Evolutionary conservation across 176 grass and related monocot species (phyloP), one percentile per base, ranked within the genome.

Genomic region (Phyllostachys edulis): DNA sequence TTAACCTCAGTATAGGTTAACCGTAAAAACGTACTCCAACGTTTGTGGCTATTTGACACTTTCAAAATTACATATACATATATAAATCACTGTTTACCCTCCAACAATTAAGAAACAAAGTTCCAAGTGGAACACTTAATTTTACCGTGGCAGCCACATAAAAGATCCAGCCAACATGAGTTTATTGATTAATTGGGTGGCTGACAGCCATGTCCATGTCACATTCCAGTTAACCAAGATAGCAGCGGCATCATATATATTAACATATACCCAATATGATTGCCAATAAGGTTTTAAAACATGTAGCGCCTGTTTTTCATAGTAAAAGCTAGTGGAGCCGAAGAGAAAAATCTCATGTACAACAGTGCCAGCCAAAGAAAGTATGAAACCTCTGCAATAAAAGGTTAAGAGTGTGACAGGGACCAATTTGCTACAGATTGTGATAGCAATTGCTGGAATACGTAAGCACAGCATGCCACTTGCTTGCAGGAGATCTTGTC

Each of bases 161-260:
- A 50, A 46, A 59, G 29, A 87, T 78, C 65, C 44, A 55, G 41
- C 29, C 24, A 80, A 32, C 69, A 27, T 38, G 36, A 67, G 17
- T 46, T 23, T 36, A 7, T 55, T 24, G 24, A 20, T n/a, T 78
- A 62, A 55, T 51, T 63, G 67, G 32, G 34, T 64, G 42, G 41
- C 6, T 49, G 65, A 66, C 44, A 88, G 23, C 42, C 23, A 71
- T 63, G 38, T 27, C 24, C 5, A 71, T 55, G 56, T 63, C 55
- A 83, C 23, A 55, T 59, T 24, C 56, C 16, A 79, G 44, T 37
- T 68, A 75, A 24, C 49, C 47, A 67, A 86, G 45, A 71, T 23
- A 60, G 54, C 44, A 60, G 54, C 44, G 64, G n/a, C 42, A 18
- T 5, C 63, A 77, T 9, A 78, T 32, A 44, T 65, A 67, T 63